A percentile compares a stretch with the other conserved stretches of the same genome.
These are phyloP conservation scores for Fraxinus paxiana DNA, from an alignment of 305 asterid species.

Conservation along the genomic window DNA sequence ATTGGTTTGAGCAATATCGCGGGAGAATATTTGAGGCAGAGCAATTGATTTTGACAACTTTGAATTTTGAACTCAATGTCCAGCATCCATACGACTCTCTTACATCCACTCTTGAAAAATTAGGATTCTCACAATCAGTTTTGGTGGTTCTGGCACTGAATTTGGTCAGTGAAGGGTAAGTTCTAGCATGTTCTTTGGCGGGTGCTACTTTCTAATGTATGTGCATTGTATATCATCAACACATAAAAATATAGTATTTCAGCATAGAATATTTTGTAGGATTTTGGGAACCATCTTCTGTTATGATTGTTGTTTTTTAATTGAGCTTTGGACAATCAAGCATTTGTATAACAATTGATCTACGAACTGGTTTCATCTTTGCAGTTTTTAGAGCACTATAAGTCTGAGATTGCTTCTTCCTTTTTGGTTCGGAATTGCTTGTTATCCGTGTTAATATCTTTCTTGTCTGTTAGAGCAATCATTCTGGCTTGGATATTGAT, in stretches of 20 bases:
- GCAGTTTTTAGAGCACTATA: slow-evolving; percentile 29
- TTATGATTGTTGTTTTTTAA: slow-evolving; percentile 1
- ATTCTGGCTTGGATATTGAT: slow-evolving; percentile 72
- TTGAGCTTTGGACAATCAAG: slow-evolving; percentile 16
- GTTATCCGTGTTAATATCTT: slow-evolving; percentile 24
- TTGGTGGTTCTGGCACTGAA: slow-evolving; percentile 79
- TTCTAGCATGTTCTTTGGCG: slow-evolving; percentile 12
- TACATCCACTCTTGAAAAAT: slow-evolving; percentile 73
- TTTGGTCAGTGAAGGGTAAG: slow-evolving; percentile 98
- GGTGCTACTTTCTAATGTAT: slow-evolving; percentile 13
- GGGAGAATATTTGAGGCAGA: slow-evolving; percentile 83
- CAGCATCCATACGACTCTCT: slow-evolving; percentile 89
- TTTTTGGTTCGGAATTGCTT: slow-evolving; percentile 32
- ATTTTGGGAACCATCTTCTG: slow-evolving; percentile 8
- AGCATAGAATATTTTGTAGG: slow-evolving; percentile 6
- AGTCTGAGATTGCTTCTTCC: slow-evolving; percentile 29
- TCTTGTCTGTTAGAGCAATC: slow-evolving; percentile 28
- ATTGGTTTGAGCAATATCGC: slow-evolving; percentile 94
- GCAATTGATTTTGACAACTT: slow-evolving; percentile 78
- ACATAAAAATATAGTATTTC: slow-evolving; percentile 16
- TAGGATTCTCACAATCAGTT: slow-evolving; percentile 73
- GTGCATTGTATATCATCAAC: slow-evolving; percentile 4
- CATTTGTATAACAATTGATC: slow-evolving; percentile 17
- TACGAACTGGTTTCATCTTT: slow-evolving; percentile 18
- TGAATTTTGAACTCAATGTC: slow-evolving; percentile 89